Evolutionary conservation across 176 grass and related monocot species (phyloP), one percentile per base, ranked within the genome.

Genomic region (Zizania latifolia): DNA sequence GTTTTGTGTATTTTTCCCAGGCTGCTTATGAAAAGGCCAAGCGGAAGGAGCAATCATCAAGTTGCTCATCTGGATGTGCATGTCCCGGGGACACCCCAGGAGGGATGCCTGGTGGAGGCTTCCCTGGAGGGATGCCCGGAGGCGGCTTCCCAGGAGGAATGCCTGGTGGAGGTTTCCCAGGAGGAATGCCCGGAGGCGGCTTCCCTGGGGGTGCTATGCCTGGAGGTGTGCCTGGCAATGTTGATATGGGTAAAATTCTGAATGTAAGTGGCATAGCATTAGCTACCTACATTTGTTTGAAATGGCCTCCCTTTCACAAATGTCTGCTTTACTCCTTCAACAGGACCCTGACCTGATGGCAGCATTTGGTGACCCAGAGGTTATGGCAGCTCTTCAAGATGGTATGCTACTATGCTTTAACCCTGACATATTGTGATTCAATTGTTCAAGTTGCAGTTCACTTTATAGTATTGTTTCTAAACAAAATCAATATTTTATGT

Each of bases 21-120:
- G 94, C 91, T 87, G 88, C 94, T 78, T 97, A 97, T 88, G 93
- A 93, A 7, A 97, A 93, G 82, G 93, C 90, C 50, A 97, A 97
- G 70, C 81, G 66, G 72, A 86, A 84, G 84, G 93, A 97, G 64
- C 85, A 93, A 59, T 90, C 93, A n/a, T 87, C 93, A 86, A 88
- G 86, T 55, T 80, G 19, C 48, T 62, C 89, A 61, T 85, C 81
- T 51, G 67, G 86, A 54, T 53, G 88, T 37, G 55, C 53, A 29
- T 55, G 58, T 66, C 78, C 78, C 1, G 66, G 84, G 33, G 84
- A 79, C n/a, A 83, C 79, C 38, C 75, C 83, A 27, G 88, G 89
- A 35, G 86, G 85, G 26, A 88, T 88, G 89, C 82, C 78, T 1
- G 82, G 82, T 36, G 80, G 80, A 11, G 86, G 78, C 3, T 76